These are phyloP conservation scores for Drechslerella stenobrocha DNA, from an alignment of 2,329 filamentous ascomycete species.

Conservation along the genomic window DNA sequence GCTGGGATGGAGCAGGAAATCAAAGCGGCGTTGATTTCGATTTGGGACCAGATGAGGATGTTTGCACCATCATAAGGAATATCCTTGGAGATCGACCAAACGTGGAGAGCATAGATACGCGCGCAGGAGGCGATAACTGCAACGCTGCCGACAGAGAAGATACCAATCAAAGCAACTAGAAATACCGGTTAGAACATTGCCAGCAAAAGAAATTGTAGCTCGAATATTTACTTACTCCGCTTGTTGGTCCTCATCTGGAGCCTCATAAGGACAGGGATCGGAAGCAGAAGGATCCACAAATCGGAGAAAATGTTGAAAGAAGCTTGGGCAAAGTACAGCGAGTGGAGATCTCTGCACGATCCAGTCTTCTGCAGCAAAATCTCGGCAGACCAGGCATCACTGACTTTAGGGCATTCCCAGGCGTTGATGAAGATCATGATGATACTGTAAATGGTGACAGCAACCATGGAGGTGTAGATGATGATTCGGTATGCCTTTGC, in stretches of 20 bases:
- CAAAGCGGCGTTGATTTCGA: constrained; percentile 58
- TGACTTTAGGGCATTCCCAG: constrained; percentile 52
- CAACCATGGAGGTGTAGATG: constrained; percentile 54
- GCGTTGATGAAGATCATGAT: constrained; percentile 54
- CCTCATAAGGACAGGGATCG: constrained; percentile 59
- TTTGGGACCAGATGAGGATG: constrained; percentile 52
- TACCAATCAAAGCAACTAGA: constrained; percentile 47
- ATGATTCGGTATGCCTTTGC: constrained; percentile 51
- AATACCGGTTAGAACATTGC: no score
- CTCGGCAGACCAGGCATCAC: constrained; percentile 52
- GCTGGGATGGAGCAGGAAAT: constrained; percentile 58
- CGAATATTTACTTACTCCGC: constrained; percentile 51
- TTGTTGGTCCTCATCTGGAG: constrained; percentile 57
- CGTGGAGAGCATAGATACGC: constrained; percentile 53
- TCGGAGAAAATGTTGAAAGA: constrained; percentile 60
- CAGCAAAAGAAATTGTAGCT: constrained; percentile 42
- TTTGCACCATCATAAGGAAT: constrained; percentile 50
- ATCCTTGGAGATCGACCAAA: constrained; percentile 39
- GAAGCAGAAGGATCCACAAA: constrained; percentile 58
- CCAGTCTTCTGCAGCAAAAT: constrained; percentile 50
- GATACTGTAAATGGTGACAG: constrained; percentile 54
- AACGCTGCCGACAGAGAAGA: constrained; percentile 51
- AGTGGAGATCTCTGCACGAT: constrained; percentile 55
- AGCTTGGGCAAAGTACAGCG: constrained; percentile 56
- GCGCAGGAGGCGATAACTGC: constrained; percentile 53